Evolutionary conservation across 1,284 basidiomycete genomes (phyloP).

Genomic region (Puccinia novopanici): DNA sequence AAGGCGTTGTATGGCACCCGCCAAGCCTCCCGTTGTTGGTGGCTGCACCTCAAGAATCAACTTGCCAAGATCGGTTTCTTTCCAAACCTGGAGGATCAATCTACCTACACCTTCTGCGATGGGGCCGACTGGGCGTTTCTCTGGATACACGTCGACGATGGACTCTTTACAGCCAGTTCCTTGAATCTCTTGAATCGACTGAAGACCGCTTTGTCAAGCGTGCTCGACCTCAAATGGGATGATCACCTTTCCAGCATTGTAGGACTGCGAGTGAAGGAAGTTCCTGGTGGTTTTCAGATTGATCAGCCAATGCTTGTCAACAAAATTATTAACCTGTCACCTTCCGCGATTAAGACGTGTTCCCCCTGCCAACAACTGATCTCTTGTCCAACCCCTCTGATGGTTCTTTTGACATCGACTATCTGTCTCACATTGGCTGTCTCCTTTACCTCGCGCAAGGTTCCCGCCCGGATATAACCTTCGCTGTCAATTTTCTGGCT

Average conservation of each 20-base stretch:
- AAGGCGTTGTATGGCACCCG: no score
- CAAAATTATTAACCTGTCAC: no score
- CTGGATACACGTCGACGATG: conserved; percentile 36
- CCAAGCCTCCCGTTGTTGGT: conserved; percentile 34
- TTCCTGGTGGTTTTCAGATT: background rate
- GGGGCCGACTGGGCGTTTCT: background rate
- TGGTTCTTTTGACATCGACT: no score
- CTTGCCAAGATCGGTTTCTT: conserved; percentile 11
- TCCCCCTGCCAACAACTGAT: background rate
- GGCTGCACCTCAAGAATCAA: background rate
- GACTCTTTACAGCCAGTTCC: background rate
- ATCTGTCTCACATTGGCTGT: no score
- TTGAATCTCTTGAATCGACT: background rate
- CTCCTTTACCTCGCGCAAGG: no score
- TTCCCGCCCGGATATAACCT: no score
- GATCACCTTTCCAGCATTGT: background rate
- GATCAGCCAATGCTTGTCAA: background rate
- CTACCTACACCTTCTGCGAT: background rate
- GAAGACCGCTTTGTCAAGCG: background rate
- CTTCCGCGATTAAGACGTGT: background rate
- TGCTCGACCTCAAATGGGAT: conserved; percentile 21
- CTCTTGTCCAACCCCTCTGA: background rate
- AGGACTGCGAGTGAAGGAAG: background rate
- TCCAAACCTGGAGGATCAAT: background rate
- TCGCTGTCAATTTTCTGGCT: background rate